Base-by-base conservation (phyloP, 441 rosid species). In the Syzygium syzygioides region DNA sequence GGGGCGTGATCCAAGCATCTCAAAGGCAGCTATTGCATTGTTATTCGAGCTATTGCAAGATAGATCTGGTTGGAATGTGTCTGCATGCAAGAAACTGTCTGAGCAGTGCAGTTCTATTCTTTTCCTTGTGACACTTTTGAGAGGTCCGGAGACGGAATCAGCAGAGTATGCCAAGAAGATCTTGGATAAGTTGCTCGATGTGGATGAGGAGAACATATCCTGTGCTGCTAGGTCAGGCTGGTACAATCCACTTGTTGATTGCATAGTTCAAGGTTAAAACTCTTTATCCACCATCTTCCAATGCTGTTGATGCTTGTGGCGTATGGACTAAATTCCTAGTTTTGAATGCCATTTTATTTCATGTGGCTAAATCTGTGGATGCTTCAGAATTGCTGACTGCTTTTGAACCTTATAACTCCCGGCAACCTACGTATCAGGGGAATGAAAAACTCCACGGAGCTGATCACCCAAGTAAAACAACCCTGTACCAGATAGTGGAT, bases 201-300 rank as follows among this genome's bases (percentile, higher is more conserved):
- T 93, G 32, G 95, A 95, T 54, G 94, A 93, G 90, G 95, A 94
- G 88, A 94, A 92, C 89, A 91, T 94, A 83, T 84, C 90, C 86
- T 91, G 90, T 55, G 95, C 95, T 90, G 96, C 96, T 41, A 91
- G 89, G 89, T 92, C 94, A 85, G 95, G 95, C 89, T 95, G 95
- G 97, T 94, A 94, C 89, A 91, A 93, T 56, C 97, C 97, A 15
- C 97, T 95, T 62, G 87, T 93, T 52, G 94, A 93, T 88, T 90
- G 92, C 68, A 92, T 94, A 57, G 85, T 91, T 89, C 93, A 92
- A 94, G 97, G 97, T 95, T 62, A 56, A 89, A 79, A 85, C 90
- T 34, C 90, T 86, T n/a, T 89, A 76, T 88, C 80, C 89, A 79
- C 84, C 28, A 55, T 76, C n/a, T 76, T 41, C 83, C 83, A 41